Base-by-base conservation (phyloP, 225 moss, liverwort and hornwort genomes). In the Anthoceros angustus region DNA sequence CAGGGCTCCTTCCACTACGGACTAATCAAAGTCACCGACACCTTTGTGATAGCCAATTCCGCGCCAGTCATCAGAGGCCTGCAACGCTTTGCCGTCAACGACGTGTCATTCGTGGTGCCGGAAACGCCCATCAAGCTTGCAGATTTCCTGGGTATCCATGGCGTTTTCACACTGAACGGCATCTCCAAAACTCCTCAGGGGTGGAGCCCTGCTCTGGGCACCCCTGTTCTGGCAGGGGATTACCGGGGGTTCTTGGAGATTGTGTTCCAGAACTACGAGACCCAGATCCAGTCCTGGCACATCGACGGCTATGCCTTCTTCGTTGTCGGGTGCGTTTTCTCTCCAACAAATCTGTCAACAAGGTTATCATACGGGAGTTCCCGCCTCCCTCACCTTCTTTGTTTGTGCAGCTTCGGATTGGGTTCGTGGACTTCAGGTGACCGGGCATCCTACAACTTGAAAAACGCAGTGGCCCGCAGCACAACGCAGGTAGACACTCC, bases 1-100 rank as follows among this genome's bases (percentile, higher is more conserved):
- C 81, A 84, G 69, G 84, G 84, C 2, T 74, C 84, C 0, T 81
- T 70, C 61, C 72, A 73, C 43, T 84, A 84, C 2, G 81, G 81
- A 50, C 46, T 32, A 12, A 74, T 81, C 68, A 49, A 65, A 4
- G 68, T 78, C 43, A 46, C 76, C n/a, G 72, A 78, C 70, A 78
- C 78, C 0, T 78, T 75, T 60, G 18, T 84, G 42, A 70, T 84
- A n/a, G 64, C 74, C 5, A 84, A 81, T 8, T 61, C 74, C 0
- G 68, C 72, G 14, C 42, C 76, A 10, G 10, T 62, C 45, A 66
- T 81, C 43, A 60, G 69, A 3, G 70, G 61, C 23, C 72, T 70
- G 66, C 74, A 67, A 25, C 66, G 74, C 8, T 84, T 68, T 64
- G 66, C 72, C 70, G 78, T 84, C 41, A 84, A 84, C 1, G 72